Conservation (phyloP, 345 rosid genomes). For the Eucalyptus cloeziana region DNA sequence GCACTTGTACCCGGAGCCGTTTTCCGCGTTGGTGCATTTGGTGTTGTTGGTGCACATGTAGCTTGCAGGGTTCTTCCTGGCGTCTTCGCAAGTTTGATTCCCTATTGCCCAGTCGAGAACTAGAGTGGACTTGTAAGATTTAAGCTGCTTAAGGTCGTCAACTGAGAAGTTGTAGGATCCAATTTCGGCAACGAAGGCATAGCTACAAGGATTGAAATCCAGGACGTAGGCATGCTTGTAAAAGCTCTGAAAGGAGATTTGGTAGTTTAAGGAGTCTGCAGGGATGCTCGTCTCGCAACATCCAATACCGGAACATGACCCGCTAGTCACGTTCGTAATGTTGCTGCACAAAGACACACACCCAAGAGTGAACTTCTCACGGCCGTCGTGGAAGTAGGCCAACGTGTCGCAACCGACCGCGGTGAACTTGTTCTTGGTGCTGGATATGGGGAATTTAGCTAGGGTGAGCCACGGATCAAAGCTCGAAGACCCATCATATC, state of each 20-base stretch:
- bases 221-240: rapidly evolving
- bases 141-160: rapidly evolving
- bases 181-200: too few relatives aligned
- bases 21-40: too few relatives aligned
- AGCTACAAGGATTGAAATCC: too few relatives aligned
- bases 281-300: background rate
- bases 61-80: rapidly evolving
- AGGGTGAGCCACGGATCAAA: rapidly evolving
- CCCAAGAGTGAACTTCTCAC: rapidly evolving
- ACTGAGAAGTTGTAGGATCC: too few relatives aligned
- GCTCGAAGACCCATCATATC: rapidly evolving
- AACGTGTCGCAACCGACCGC: background rate
- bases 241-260: background rate
- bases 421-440: too few relatives aligned
- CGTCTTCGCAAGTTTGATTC: too few relatives aligned
- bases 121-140: rapidly evolving
- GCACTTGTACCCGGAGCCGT: too few relatives aligned
- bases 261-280: background rate
- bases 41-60: too few relatives aligned
- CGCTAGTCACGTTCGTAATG: background rate
- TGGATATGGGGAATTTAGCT: too few relatives aligned
- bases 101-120: too few relatives aligned
- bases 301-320: background rate
- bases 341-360: background rate
- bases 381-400: rapidly evolving